Percentiles rank a stretch among this genome's conserved stretches.
phyloP scores from a whole-genome alignment of 192 early-diverging fungal genomes.

The Gryganskiella cystojenkinii region DNA sequence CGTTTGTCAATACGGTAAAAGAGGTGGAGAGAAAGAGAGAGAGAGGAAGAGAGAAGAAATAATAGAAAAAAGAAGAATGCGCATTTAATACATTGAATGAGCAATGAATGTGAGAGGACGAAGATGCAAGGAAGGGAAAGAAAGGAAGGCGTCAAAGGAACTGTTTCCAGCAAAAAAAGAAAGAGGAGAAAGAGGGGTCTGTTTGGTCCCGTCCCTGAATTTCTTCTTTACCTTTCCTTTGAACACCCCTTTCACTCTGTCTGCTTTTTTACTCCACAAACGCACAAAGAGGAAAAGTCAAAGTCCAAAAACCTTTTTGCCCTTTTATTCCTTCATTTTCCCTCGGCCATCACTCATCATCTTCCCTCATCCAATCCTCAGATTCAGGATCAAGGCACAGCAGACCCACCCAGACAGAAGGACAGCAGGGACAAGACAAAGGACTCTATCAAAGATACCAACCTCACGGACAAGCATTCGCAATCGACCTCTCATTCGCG shows the following conservation, averaged over 20 bases:
- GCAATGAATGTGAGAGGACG: not conserved
- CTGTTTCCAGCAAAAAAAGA: no score
- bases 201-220: not conserved
- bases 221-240: not conserved
- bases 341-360: no score
- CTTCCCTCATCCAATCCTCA: no score
- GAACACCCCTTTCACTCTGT: not conserved
- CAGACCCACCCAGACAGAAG: not conserved
- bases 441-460: no score
- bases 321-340: no score
- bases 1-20: conserved; percentile 3
- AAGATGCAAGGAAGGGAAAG: not conserved
- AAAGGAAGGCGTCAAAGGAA: no score
- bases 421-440: no score
- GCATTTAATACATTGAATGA: not conserved
- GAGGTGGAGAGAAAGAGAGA: not conserved
- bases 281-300: no score
- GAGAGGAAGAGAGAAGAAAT: not conserved
- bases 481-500: no score
- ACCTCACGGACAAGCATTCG: no score
- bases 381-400: no score
- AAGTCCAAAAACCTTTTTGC: no score
- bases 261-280: not conserved
- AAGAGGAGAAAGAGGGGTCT: not conserved
- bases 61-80: not conserved